Percentiles rank a stretch among this genome's conserved stretches.
These are phyloP conservation scores for Tolypocladium ovalisporum DNA, from an alignment of 2,329 filamentous ascomycete species.

Conservation along the genomic window DNA sequence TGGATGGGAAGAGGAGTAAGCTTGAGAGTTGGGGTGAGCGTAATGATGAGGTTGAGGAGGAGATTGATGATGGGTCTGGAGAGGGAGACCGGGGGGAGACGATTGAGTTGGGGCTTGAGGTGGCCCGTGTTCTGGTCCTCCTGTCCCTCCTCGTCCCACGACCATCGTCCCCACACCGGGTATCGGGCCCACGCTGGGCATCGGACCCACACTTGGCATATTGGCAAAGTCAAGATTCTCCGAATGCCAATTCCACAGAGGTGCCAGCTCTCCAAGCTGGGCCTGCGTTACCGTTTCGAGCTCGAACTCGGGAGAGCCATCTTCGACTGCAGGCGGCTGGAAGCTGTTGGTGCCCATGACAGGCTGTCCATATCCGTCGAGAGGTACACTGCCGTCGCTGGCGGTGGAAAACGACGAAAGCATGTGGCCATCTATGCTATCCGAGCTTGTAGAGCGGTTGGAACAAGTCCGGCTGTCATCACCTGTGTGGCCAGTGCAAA, in stretches of 20 bases:
- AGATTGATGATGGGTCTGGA: neutral
- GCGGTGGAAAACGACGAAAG: neutral
- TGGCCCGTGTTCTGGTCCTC: neutral
- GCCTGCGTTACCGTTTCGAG: slow-evolving; percentile 11
- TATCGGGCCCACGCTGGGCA: too few relatives aligned
- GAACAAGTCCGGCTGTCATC: neutral
- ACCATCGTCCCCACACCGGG: neutral
- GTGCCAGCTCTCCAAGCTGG: slow-evolving; percentile 11
- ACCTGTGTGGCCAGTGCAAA: too few relatives aligned
- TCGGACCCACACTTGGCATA: neutral
- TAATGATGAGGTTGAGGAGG: neutral
- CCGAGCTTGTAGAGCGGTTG: slow-evolving; percentile 1
- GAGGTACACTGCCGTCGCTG: neutral
- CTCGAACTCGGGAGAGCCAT: slow-evolving; percentile 5
- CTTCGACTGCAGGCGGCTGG: slow-evolving; percentile 1
- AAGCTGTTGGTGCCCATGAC: neutral
- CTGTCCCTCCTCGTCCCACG: neutral
- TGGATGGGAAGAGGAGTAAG: neutral
- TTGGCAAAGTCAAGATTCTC: slow-evolving; percentile 8
- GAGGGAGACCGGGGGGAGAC: neutral
- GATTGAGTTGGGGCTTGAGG: neutral
- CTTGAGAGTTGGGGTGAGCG: neutral
- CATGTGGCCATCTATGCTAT: slow-evolving; percentile 1
- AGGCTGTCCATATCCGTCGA: neutral
- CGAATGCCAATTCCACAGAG: slow-evolving; percentile 13